Evolutionary conservation across 371 early-diverging fungal genomes (phyloP).

Genomic region (Dentiscutata heterogama): DNA sequence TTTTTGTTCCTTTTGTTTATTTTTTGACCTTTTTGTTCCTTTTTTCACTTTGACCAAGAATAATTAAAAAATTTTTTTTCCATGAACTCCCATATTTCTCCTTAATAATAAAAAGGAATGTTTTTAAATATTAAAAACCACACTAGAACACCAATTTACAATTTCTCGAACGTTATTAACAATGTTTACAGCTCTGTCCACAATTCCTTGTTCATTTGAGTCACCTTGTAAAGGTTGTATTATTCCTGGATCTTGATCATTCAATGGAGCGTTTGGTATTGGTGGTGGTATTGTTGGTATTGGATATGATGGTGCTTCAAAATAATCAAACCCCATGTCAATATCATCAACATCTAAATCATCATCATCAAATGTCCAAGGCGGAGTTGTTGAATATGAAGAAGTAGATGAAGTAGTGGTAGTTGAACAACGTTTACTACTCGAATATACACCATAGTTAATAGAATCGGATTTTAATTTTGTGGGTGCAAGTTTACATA

Average conservation of each 20-base stretch:
- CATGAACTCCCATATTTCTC: too few species aligned
- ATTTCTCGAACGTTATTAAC: conserved; percentile 13
- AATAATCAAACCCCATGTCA: neutral
- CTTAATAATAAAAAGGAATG: too few species aligned
- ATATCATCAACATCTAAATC: conserved; percentile 28
- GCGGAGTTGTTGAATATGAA: neutral
- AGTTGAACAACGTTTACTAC: neutral
- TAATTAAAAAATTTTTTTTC: too few species aligned
- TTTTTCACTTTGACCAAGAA: too few species aligned
- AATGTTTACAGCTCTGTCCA: conserved; percentile 35
- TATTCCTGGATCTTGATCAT: neutral
- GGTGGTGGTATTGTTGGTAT: neutral
- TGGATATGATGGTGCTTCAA: neutral
- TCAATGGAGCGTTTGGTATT: neutral
- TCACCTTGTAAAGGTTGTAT: neutral
- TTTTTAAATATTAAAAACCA: too few species aligned
- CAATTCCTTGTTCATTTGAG: neutral
- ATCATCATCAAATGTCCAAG: conserved; percentile 16
- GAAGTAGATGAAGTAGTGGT: conserved; percentile 13
- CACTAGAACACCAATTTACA: conserved; percentile 19
- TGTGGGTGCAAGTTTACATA: conserved; percentile 39
- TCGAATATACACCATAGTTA: conserved; percentile 22
- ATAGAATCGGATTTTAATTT: conserved; percentile 26
- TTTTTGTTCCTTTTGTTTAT: too few species aligned
- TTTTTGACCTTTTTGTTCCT: too few species aligned